Conservation (phyloP, 2,329 filamentous ascomycete species). For the Elsinoe batatas region DNA sequence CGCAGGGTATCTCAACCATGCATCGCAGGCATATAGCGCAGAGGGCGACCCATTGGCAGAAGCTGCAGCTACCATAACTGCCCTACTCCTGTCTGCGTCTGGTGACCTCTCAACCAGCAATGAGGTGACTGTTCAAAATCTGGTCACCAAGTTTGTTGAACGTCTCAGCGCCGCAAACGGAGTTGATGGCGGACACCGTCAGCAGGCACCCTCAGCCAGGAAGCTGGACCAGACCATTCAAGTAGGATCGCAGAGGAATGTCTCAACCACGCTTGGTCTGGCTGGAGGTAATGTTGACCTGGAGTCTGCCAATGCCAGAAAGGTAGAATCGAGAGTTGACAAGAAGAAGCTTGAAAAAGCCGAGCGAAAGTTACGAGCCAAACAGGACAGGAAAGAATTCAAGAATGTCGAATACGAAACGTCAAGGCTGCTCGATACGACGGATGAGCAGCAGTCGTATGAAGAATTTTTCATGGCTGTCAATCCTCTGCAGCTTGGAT, state of each 20-base stretch:
- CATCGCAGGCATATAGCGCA: conserved; percentile 69
- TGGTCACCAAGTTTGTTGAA: conserved; percentile 84
- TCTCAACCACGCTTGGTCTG: conserved; percentile 89
- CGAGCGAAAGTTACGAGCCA: conserved; percentile 91
- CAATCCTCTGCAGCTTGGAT: conserved; percentile 84
- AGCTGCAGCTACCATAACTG: conserved; percentile 74
- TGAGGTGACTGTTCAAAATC: conserved; percentile 65
- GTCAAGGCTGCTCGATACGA: conserved; percentile 74
- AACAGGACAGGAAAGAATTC: conserved; percentile 97
- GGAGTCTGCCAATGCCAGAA: conserved; percentile 83
- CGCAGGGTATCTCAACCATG: conserved; percentile 87
- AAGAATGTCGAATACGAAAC: conserved; percentile 98
- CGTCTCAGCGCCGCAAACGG: conserved; percentile 68
- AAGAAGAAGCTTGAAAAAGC: conserved; percentile 99
- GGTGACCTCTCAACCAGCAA: conserved; percentile 64
- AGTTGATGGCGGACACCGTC: conserved; percentile 53
- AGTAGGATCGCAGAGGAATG: conserved; percentile 85
- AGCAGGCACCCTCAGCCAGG: conserved; percentile 65
- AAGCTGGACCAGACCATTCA: conserved; percentile 91
- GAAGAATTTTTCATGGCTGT: conserved; percentile 99
- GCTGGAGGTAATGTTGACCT: conserved; percentile 78
- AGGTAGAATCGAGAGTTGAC: conserved; percentile 96
- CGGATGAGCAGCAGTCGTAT: conserved; percentile 79
- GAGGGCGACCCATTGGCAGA: conserved; percentile 75
- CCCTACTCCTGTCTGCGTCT: conserved; percentile 85